Base-by-base conservation (phyloP, 2,329 filamentous ascomycete species). In the Metarhizium robertsii region DNA sequence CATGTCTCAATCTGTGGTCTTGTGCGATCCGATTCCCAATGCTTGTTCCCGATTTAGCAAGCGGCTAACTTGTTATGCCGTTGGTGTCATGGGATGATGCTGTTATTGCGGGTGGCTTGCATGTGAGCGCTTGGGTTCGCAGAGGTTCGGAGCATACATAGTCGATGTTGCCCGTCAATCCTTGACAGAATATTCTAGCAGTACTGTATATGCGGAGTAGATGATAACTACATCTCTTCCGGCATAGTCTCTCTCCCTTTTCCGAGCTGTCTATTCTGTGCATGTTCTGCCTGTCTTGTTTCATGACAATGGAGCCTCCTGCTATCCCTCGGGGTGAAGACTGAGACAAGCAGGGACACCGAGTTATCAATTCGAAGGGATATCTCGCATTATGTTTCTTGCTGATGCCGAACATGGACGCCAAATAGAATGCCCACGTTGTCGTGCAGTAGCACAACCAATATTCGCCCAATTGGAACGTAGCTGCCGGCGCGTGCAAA, bases 1-100 rank as follows among this genome's bases (percentile, higher is more conserved):
- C 45, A 54, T 54, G 55, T 59, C 56, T 53, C 52, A 55, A 53
- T 45, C 5, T 45, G 42, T 54, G 34, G 34, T 30, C 48, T 16
- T 42, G 43, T 25, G 14, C 29, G 13, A 49, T 45, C n/a, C 43
- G 45, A 18, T 36, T 20, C 30, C 25, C 18, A 16, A 45, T 40
- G n/a, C 6, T 29, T 7, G n/a, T 16, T 53, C 52, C 52, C 30
- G 52, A 47, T 53, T 25, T 48, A 53, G 45, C 32, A 32, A 49
- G 20, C 14, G 20, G 18, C 18, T 14, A 10, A 30, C 30, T 14
- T 16, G 13, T 40, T 2, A 32, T 43, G 30, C 40, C n/a, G 32
- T 16, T 25, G 6, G 13, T 10, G 10, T 6, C 4, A 48, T 16
- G 45, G 20, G 13, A 48, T 29, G 45, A 8, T 30, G 11, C 25